Percentiles rank a stretch among this genome's conserved stretches.
These are phyloP conservation scores for Verticillium albo-atrum DNA, from an alignment of 2,329 filamentous ascomycete genomes.

Conservation along the genomic window DNA sequence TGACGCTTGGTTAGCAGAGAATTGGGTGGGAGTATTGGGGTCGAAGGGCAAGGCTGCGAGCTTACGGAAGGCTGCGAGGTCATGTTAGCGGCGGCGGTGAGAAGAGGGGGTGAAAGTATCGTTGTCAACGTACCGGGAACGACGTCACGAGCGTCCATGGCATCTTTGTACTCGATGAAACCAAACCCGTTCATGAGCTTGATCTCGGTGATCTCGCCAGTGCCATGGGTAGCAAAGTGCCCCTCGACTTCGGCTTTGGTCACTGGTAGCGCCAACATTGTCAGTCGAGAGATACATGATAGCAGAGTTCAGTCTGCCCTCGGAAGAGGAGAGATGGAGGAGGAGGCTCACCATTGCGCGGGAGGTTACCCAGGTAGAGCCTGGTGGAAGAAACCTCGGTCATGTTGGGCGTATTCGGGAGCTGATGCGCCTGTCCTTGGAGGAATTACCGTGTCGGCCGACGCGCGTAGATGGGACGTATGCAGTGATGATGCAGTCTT, in stretches of 20 bases:
- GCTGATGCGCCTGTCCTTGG: not conserved
- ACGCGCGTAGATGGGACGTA: not conserved
- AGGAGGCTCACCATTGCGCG: conserved; percentile 83
- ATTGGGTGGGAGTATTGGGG: not conserved
- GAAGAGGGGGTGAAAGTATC: too few relatives aligned
- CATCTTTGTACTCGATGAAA: conserved; percentile 99
- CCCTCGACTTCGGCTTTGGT: conserved; percentile 96
- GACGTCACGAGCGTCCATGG: conserved; percentile 96
- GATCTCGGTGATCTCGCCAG: conserved; percentile 96
- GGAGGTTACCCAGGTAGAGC: conserved; percentile 96
- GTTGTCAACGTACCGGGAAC: conserved; percentile 74
- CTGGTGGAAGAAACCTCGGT: conserved; percentile 90
- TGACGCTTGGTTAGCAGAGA: conserved; percentile 16
- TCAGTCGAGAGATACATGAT: not conserved
- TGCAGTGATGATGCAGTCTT: not conserved
- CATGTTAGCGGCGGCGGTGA: conserved; percentile 10
- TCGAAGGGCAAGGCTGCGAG: not conserved
- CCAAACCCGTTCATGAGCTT: conserved; percentile 99
- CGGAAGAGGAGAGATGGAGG: conserved; percentile 1
- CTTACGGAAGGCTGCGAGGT: conserved; percentile 53
- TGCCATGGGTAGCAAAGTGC: conserved; percentile 93
- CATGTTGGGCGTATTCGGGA: conserved; percentile 45
- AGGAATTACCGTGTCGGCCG: not conserved
- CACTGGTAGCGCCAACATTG: conserved; percentile 50
- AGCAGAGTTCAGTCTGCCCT: not conserved